Conservation (phyloP, 805 yeast genomes). For the Saccharomycopsis babjevae region DNA sequence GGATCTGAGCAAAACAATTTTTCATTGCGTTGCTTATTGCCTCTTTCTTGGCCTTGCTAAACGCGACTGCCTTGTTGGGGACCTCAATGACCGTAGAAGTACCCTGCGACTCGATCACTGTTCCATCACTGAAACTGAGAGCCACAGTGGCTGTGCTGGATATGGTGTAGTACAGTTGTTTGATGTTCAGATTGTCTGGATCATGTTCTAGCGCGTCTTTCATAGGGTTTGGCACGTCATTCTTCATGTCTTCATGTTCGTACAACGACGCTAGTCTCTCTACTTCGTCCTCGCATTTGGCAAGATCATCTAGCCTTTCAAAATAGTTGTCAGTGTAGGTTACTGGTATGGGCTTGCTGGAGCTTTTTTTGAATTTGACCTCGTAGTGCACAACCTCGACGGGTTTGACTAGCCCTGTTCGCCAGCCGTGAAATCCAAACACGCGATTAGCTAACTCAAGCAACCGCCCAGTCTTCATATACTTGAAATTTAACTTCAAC, state of each 20-base stretch:
- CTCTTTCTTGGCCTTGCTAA: conserved; percentile 35
- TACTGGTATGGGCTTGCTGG: background rate
- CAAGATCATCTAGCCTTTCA: conserved; percentile 2
- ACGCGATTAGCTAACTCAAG: conserved; percentile 35
- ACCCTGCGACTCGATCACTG: conserved; percentile 31
- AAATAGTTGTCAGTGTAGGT: conserved; percentile 8
- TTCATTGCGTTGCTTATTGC: conserved; percentile 38
- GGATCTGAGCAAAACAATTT: conserved; percentile 30
- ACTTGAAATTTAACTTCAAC: background rate
- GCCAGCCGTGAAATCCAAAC: conserved; percentile 47
- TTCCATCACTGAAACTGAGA: conserved; percentile 36
- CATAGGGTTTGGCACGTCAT: background rate
- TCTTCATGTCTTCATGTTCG: background rate
- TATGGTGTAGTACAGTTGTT: background rate
- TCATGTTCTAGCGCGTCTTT: background rate
- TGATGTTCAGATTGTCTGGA: background rate
- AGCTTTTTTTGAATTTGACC: background rate
- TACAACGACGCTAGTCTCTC: background rate
- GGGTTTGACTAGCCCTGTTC: conserved; percentile 26
- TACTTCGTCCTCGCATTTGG: conserved; percentile 2
- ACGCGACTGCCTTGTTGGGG: conserved; percentile 28
- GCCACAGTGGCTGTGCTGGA: conserved; percentile 23
- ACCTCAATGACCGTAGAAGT: conserved; percentile 28
- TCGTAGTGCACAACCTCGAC: background rate
- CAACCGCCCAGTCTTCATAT: conserved; percentile 13